Evolutionary conservation across 129 eudicot genomes (phyloP).

Genomic region (Heracleum sosnowskyi): DNA sequence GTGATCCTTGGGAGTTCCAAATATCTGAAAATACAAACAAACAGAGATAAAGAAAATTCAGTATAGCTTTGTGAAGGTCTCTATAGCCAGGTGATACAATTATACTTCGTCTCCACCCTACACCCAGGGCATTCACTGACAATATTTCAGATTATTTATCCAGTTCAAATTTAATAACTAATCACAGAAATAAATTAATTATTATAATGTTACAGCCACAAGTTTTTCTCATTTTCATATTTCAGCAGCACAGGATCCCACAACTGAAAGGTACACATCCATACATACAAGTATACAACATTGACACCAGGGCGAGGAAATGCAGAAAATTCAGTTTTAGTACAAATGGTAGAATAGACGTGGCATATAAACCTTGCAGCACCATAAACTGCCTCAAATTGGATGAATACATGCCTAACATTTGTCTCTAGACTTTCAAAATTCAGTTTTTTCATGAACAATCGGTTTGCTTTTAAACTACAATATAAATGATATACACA

Average conservation of each 20-base stretch:
- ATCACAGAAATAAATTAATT: not conserved
- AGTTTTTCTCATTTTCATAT: not conserved
- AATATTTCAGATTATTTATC: not conserved
- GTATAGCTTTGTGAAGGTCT: not conserved
- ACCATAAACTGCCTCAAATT: not conserved
- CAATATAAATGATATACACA: not conserved
- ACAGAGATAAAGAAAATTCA: conserved; percentile 3
- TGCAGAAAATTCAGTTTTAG: not conserved
- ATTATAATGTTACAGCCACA: not conserved
- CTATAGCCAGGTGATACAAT: not conserved
- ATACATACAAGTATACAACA: not conserved
- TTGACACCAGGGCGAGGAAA: not conserved
- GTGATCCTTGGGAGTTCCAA: conserved; percentile 91
- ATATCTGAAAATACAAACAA: conserved; percentile 47
- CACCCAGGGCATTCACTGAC: not conserved
- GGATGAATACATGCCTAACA: not conserved
- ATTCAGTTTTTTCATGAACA: not conserved
- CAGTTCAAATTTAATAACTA: not conserved
- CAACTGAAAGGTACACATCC: not conserved
- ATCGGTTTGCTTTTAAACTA: not conserved
- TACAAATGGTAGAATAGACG: not conserved
- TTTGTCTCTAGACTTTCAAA: not conserved
- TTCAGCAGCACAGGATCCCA: not conserved
- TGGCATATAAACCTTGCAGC: not conserved
- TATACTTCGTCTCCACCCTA: not conserved